A percentile compares a stretch with the other conserved stretches of the same genome.
Evolutionary conservation across 768 basidiomycete species (phyloP).

Genomic region (Botryobasidium botryosum): DNA sequence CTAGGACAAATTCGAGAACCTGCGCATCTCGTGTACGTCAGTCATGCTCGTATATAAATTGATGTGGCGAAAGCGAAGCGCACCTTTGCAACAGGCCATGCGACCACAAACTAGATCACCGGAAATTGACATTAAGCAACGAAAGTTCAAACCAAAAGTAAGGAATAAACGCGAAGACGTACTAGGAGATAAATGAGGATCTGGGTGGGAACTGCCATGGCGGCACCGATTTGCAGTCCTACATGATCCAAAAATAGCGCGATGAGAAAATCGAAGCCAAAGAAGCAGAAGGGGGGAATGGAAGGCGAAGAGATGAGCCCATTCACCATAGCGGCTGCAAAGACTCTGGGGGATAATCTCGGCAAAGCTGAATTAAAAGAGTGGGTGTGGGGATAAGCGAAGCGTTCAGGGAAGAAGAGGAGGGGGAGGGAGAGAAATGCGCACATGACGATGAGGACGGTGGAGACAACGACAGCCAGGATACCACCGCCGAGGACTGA

Average conservation of each 20-base stretch:
- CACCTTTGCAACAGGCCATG: conserved; percentile 1
- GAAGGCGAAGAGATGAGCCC: too few relatives aligned
- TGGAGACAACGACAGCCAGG: conserved; percentile 63
- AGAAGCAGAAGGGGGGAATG: too few relatives aligned
- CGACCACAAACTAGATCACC: not conserved
- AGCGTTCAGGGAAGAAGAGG: not conserved
- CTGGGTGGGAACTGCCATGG: conserved; percentile 58
- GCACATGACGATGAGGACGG: conserved; percentile 75
- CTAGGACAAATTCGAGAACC: conserved; percentile 57
- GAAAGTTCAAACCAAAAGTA: too few relatives aligned
- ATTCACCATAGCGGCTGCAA: conserved; percentile 63
- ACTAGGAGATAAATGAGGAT: conserved; percentile 55
- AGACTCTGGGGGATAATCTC: conserved; percentile 88
- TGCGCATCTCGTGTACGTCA: conserved; percentile 52
- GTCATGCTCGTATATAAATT: not conserved
- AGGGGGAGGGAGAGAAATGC: conserved; percentile 19
- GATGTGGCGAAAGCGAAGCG: not conserved
- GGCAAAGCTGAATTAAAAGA: conserved; percentile 39
- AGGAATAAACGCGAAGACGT: conserved; percentile 14
- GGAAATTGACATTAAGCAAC: not conserved
- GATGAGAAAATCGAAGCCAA: too few relatives aligned
- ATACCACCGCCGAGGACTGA: conserved; percentile 64
- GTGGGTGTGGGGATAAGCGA: not conserved
- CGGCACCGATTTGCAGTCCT: conserved; percentile 68
- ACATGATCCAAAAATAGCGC: not conserved